phyloP scores from a whole-genome alignment of 2,329 filamentous ascomycete species.

The Aspergillus spinulosporus region DNA sequence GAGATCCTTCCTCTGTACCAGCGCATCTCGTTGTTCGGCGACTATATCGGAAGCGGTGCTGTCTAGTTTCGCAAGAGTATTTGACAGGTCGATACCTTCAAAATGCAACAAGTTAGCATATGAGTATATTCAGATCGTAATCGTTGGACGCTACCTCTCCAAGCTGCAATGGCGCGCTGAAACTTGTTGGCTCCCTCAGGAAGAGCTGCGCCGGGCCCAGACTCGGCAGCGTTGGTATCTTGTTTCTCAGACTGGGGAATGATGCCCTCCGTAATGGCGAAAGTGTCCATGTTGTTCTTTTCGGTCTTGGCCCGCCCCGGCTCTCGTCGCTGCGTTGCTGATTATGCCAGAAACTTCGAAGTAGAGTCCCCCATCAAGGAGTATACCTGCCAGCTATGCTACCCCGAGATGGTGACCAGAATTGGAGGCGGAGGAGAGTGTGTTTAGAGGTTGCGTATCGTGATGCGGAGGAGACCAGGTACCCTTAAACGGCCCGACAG shows the following conservation, averaged over 20 bases:
- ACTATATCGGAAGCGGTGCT: constrained; percentile 94
- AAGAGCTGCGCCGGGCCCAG: constrained; percentile 31
- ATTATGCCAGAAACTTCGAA: not conserved
- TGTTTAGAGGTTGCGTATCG: constrained; percentile 14
- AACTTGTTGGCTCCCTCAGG: constrained; percentile 81
- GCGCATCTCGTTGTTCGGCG: constrained; percentile 87
- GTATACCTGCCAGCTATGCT: constrained; percentile 18
- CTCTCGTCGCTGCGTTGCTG: constrained; percentile 1
- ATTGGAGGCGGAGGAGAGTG: constrained; percentile 10
- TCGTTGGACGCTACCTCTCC: constrained; percentile 69
- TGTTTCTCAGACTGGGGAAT: constrained; percentile 33
- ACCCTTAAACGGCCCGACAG: constrained; percentile 36
- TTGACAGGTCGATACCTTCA: constrained; percentile 80
- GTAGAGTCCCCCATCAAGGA: constrained; percentile 26
- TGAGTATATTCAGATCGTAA: not conserved
- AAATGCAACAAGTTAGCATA: constrained; percentile 8
- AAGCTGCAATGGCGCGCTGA: constrained; percentile 90
- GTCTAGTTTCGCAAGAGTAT: constrained; percentile 81
- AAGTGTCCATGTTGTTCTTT: constrained; percentile 42
- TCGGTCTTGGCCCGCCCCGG: not conserved
- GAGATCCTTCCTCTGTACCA: constrained; percentile 91
- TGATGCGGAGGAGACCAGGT: constrained; percentile 29
- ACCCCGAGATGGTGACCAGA: constrained; percentile 7
- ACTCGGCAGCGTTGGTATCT: constrained; percentile 28
- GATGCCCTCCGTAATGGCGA: constrained; percentile 44